These are phyloP conservation scores for Penicillium lividum DNA, from an alignment of 495 filamentous ascomycete species.

Conservation along the genomic window DNA sequence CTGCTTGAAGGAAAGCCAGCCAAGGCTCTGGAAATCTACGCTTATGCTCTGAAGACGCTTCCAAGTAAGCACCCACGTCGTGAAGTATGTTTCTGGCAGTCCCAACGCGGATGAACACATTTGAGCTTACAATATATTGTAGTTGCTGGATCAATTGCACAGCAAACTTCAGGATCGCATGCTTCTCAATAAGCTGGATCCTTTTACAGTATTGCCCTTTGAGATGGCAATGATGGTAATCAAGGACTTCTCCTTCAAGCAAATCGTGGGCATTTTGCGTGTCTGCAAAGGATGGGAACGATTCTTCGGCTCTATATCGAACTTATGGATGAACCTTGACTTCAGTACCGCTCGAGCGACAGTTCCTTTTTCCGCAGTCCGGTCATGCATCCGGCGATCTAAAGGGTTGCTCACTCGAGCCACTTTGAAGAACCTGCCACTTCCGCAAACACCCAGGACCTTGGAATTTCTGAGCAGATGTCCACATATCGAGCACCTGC, in stretches of 20 bases:
- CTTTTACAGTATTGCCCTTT: constrained; percentile 47
- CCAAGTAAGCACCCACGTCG: constrained; percentile 43
- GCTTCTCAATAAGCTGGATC: constrained; percentile 40
- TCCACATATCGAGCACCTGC: constrained; percentile 38
- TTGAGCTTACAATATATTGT: not conserved
- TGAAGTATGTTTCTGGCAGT: constrained; percentile 35
- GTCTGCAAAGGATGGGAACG: constrained; percentile 56
- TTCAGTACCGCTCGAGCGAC: constrained; percentile 43
- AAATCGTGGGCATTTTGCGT: constrained; percentile 52
- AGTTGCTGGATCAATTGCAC: constrained; percentile 47
- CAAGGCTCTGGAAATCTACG: constrained; percentile 60
- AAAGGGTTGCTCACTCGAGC: constrained; percentile 42
- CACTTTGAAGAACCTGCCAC: constrained; percentile 36
- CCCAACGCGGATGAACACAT: not conserved
- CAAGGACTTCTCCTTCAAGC: constrained; percentile 44
- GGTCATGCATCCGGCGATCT: constrained; percentile 45
- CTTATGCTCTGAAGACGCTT: constrained; percentile 57
- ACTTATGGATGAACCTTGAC: constrained; percentile 55
- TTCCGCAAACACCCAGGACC: constrained; percentile 24
- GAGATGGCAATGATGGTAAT: constrained; percentile 52
- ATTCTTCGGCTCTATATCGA: constrained; percentile 43
- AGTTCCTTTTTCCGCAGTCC: constrained; percentile 41
- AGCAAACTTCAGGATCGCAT: constrained; percentile 43
- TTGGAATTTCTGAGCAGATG: constrained; percentile 41
- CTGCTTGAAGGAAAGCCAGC: constrained; percentile 53